phyloP scores from a whole-genome alignment of 768 basidiomycete genomes.

The Termitomyces sp. region DNA sequence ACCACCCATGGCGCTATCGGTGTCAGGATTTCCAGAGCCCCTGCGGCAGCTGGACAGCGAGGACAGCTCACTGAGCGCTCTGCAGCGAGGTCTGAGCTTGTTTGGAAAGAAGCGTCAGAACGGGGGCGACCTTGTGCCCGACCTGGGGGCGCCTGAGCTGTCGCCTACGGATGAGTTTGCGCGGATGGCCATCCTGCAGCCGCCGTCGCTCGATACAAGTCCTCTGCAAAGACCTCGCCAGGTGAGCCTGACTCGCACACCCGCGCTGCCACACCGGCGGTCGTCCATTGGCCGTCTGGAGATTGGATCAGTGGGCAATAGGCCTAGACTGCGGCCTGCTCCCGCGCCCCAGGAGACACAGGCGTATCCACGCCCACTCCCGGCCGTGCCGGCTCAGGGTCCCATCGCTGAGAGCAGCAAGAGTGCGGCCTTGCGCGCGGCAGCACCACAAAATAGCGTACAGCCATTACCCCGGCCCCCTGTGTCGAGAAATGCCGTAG shows the following conservation, averaged over 20 bases:
- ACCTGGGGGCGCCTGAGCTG: conserved; percentile 2
- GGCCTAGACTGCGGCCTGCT: conserved; percentile 5
- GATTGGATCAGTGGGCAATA: conserved; percentile 17
- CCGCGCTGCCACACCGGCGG: conserved; percentile 9
- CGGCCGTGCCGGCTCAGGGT: conserved; percentile 13
- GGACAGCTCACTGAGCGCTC: conserved; percentile 6
- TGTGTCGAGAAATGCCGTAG: conserved; percentile 8
- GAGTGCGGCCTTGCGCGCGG: conserved; percentile 3
- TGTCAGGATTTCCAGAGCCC: conserved; percentile 30
- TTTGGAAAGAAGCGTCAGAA: conserved; percentile 20
- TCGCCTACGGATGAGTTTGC: conserved; percentile 14
- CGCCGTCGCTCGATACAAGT: conserved; percentile 11
- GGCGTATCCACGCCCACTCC: conserved; percentile 16
- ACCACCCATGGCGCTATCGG: conserved; percentile 25
- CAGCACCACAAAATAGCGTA: neutral
- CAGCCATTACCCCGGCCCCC: conserved; percentile 1
- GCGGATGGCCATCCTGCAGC: conserved; percentile 15
- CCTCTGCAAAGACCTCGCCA: conserved; percentile 9
- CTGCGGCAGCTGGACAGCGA: conserved; percentile 17
- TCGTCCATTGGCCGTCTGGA: conserved; percentile 22
- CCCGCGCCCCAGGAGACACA: conserved; percentile 7
- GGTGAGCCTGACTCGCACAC: conserved; percentile 19
- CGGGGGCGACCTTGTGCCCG: conserved; percentile 14
- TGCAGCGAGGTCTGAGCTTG: conserved; percentile 16
- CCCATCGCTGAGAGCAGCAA: conserved; percentile 12